Evolutionary conservation across 768 basidiomycete genomes (phyloP).

Genomic region (Boletus pseudo-olivaceus): DNA sequence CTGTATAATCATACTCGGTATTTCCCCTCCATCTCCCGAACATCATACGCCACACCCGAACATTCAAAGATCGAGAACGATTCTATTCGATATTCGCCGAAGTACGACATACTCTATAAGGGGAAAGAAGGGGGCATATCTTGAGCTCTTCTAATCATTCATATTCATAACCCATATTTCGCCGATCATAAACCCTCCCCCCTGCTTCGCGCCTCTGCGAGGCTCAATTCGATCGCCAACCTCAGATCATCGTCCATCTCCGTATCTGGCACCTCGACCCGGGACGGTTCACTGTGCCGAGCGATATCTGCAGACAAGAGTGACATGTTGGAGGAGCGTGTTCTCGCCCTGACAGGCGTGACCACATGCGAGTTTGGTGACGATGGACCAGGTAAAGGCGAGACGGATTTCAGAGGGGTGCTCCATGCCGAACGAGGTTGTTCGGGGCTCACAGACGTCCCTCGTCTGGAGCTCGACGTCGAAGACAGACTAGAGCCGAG

Average conservation of each 20-base stretch:
- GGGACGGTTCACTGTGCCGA: neutral
- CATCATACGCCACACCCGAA: neutral
- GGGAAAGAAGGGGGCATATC: neutral
- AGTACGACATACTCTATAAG: neutral
- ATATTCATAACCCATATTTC: neutral
- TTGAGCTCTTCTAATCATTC: neutral
- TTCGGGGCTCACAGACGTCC: constrained; percentile 13
- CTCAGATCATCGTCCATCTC: constrained; percentile 62
- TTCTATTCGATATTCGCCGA: constrained; percentile 1
- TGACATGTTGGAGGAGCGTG: constrained; percentile 10
- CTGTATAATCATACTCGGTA: constrained; percentile 37
- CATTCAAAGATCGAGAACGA: neutral
- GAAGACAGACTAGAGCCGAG: constrained; percentile 32
- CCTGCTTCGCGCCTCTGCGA: constrained; percentile 45
- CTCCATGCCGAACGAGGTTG: constrained; percentile 37
- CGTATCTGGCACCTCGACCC: neutral
- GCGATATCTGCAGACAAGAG: constrained; percentile 15
- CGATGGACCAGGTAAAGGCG: constrained; percentile 11
- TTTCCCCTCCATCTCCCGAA: neutral
- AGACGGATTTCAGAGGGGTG: constrained; percentile 31
- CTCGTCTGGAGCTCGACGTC: constrained; percentile 19
- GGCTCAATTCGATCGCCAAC: constrained; percentile 65
- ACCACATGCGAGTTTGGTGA: constrained; percentile 16
- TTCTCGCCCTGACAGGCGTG: constrained; percentile 7
- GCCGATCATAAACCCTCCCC: constrained; percentile 7